phyloP scores from a whole-genome alignment of 768 basidiomycete genomes.

The Termitomyces sp. region DNA sequence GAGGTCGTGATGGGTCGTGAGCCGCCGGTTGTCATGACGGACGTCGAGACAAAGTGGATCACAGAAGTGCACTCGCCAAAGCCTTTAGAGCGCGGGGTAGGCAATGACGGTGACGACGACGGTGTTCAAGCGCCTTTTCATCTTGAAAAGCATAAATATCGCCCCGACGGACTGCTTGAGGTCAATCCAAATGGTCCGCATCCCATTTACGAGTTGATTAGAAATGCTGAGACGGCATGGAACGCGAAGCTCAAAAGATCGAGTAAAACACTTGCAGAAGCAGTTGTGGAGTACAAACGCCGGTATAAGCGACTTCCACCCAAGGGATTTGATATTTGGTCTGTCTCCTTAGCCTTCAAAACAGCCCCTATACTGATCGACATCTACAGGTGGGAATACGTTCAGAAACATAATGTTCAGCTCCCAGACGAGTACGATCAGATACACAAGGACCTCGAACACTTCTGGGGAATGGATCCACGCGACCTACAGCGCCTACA shows the following conservation, averaged over 20 bases:
- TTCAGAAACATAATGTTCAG: slow-evolving; percentile 56
- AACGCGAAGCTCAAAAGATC: slow-evolving; percentile 52
- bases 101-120: not conserved
- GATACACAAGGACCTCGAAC: slow-evolving; percentile 66
- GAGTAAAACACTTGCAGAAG: slow-evolving; percentile 69
- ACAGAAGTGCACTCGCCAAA: not conserved
- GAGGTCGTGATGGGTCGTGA: not conserved
- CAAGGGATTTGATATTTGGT: slow-evolving; percentile 83
- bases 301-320: slow-evolving; percentile 77
- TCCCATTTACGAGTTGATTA: slow-evolving; percentile 76
- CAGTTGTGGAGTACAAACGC: slow-evolving; percentile 69
- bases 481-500: slow-evolving; percentile 28
- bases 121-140: not conserved
- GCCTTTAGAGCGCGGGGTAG: not conserved
- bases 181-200: slow-evolving; percentile 43
- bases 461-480: slow-evolving; percentile 66
- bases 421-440: slow-evolving; percentile 84
- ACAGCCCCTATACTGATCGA: not conserved
- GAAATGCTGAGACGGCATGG: slow-evolving; percentile 65
- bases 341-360: slow-evolving; percentile 12
- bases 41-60: not conserved
- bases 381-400: slow-evolving; percentile 38
- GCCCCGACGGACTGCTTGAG: slow-evolving; percentile 32
- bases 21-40: not conserved
- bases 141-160: slow-evolving; percentile 27